A percentile compares a stretch with the other conserved stretches of the same genome.
phyloP scores from a whole-genome alignment of 2,329 filamentous ascomycete species.

The Ampelomyces quisqualis region DNA sequence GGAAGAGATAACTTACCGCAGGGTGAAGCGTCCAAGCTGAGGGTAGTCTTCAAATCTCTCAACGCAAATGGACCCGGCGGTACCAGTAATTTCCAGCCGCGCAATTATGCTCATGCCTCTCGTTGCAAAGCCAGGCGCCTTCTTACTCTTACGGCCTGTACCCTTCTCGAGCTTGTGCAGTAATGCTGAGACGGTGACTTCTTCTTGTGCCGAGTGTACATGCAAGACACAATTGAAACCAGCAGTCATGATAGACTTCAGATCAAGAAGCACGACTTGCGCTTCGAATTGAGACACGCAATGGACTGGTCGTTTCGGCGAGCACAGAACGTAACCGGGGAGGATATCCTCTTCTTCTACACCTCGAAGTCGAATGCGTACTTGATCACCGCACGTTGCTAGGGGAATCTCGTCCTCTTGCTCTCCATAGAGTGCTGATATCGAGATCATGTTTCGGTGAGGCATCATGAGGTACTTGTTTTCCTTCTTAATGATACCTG shows the following conservation, averaged over 20 bases:
- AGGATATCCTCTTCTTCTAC: slow-evolving; percentile 97
- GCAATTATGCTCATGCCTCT: slow-evolving; percentile 86
- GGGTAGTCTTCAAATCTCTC: slow-evolving; percentile 96
- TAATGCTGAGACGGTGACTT: slow-evolving; percentile 85
- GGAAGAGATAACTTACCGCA: slow-evolving; percentile 21
- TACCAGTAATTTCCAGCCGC: slow-evolving; percentile 81
- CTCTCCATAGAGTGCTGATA: slow-evolving; percentile 88
- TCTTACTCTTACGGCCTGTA: slow-evolving; percentile 89
- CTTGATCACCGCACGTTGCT: slow-evolving; percentile 90
- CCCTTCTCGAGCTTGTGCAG: slow-evolving; percentile 96
- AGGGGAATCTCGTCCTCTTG: slow-evolving; percentile 85
- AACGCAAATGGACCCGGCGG: slow-evolving; percentile 83
- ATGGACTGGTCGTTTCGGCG: slow-evolving; percentile 89
- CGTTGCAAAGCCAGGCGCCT: slow-evolving; percentile 85
- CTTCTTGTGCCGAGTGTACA: slow-evolving; percentile 95
- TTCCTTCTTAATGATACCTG: slow-evolving; percentile 84
- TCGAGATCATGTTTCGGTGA: slow-evolving; percentile 77
- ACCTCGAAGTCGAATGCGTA: slow-evolving; percentile 86
- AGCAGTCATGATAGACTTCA: slow-evolving; percentile 90
- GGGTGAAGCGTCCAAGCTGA: slow-evolving; percentile 54
- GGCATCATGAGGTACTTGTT: slow-evolving; percentile 92
- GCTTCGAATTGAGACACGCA: slow-evolving; percentile 89
- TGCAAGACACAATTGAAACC: slow-evolving; percentile 98
- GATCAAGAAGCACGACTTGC: slow-evolving; percentile 90
- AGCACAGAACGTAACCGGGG: slow-evolving; percentile 94